A percentile compares a stretch with the other conserved stretches of the same genome.
Evolutionary conservation across 129 eudicot species (phyloP).

Genomic region (Ambrosia trifida): DNA sequence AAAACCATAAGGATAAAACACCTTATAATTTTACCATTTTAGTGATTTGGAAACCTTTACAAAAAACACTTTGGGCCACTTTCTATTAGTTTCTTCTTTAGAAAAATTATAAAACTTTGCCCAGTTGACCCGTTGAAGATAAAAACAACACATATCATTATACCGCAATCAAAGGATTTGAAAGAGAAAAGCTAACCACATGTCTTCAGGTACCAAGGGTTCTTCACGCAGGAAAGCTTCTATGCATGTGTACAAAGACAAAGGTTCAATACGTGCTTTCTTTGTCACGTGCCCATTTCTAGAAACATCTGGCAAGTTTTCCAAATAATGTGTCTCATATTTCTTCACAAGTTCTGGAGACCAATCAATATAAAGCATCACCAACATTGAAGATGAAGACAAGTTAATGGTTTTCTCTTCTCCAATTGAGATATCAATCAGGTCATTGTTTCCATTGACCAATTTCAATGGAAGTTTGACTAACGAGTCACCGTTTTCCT

Average conservation of each 20-base stretch:
- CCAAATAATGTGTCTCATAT: slow-evolving; percentile 61
- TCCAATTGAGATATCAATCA: slow-evolving; percentile 70
- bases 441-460: slow-evolving; percentile 74
- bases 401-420: slow-evolving; percentile 66
- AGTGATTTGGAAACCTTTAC: not conserved
- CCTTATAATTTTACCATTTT: not conserved
- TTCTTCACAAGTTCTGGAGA: slow-evolving; percentile 65
- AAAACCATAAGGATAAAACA: not conserved
- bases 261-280: slow-evolving; percentile 81
- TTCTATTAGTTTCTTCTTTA: not conserved
- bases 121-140: not conserved
- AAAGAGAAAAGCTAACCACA: slow-evolving; percentile 68
- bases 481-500: slow-evolving; percentile 31
- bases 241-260: slow-evolving; percentile 78
- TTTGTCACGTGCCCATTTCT: slow-evolving; percentile 58
- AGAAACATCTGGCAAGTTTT: slow-evolving; percentile 76
- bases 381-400: slow-evolving; percentile 59
- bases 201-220: slow-evolving; percentile 95
- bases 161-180: not conserved
- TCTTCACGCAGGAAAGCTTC: slow-evolving; percentile 92
- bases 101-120: not conserved
- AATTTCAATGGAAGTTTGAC: slow-evolving; percentile 69
- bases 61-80: not conserved
- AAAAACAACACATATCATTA: not conserved
- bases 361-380: slow-evolving; percentile 82